A percentile compares a stretch with the other conserved stretches of the same genome.
Evolutionary conservation across 768 basidiomycete genomes (phyloP).

Genomic region (Cytidiella melzeri): DNA sequence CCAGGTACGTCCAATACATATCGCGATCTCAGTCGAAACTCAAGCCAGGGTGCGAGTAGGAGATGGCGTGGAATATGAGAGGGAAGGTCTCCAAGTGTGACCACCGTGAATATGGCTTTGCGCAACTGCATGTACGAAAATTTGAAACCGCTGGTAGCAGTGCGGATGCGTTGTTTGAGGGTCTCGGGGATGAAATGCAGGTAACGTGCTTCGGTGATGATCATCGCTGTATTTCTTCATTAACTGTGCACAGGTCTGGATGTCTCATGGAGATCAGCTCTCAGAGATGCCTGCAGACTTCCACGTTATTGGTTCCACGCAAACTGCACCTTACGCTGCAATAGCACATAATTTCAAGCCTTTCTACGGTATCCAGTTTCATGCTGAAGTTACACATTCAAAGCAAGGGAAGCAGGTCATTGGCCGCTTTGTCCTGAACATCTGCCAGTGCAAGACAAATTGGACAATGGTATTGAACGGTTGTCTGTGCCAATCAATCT

Average conservation of each 20-base stretch:
- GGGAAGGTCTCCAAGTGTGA: slow-evolving; percentile 83
- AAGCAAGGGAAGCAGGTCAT: slow-evolving; percentile 87
- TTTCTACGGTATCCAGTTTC: slow-evolving; percentile 97
- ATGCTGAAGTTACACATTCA: slow-evolving; percentile 97
- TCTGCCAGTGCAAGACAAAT: slow-evolving; percentile 73
- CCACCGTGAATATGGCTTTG: slow-evolving; percentile 94
- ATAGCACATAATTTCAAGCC: slow-evolving; percentile 86
- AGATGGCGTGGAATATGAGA: slow-evolving; percentile 85
- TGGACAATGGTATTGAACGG: slow-evolving; percentile 99
- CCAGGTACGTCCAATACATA: slow-evolving; percentile 48
- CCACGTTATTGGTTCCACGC: slow-evolving; percentile 81
- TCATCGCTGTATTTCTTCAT: background rate
- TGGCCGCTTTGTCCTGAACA: slow-evolving; percentile 72
- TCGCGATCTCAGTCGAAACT: background rate
- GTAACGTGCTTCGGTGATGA: too few species aligned
- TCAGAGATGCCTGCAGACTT: slow-evolving; percentile 76
- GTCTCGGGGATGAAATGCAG: slow-evolving; percentile 85
- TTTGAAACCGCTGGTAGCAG: slow-evolving; percentile 39
- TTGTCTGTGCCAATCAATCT: too few species aligned
- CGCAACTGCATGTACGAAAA: slow-evolving; percentile 68
- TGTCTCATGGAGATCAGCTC: slow-evolving; percentile 98
- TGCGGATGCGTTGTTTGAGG: slow-evolving; percentile 77
- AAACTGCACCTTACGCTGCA: slow-evolving; percentile 87
- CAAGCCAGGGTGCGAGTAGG: slow-evolving; percentile 40
- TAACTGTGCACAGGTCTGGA: slow-evolving; percentile 75